These are phyloP conservation scores for Paecilomyces sp. DNA, from an alignment of 2,329 filamentous ascomycete genomes.

Conservation along the genomic window DNA sequence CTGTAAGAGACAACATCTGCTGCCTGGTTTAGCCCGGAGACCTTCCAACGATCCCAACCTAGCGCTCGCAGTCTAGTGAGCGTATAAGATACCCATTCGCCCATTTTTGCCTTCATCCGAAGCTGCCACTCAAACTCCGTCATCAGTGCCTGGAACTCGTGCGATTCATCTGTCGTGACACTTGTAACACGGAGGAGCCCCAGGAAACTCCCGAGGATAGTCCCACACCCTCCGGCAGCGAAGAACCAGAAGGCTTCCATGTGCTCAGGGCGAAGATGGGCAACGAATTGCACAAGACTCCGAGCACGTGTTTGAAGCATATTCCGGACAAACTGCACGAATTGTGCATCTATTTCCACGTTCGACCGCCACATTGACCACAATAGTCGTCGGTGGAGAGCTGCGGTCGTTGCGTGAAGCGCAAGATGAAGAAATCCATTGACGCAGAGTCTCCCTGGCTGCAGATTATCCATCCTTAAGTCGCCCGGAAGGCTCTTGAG, in stretches of 20 bases:
- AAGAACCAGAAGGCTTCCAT: conserved; percentile 8
- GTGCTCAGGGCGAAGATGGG: conserved; percentile 4
- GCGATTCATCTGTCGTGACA: conserved; percentile 2
- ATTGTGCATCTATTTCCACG: neutral
- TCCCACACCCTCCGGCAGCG: conserved; percentile 1
- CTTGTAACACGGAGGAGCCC: conserved; percentile 1
- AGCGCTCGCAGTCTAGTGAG: conserved; percentile 4
- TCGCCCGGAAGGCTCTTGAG: conserved; percentile 1
- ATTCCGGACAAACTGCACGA: conserved; percentile 2
- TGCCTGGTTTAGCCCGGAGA: neutral
- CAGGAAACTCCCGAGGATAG: neutral
- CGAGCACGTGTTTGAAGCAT: conserved; percentile 2
- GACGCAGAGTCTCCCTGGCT: conserved; percentile 2
- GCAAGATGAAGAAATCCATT: conserved; percentile 5
- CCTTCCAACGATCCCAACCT: conserved; percentile 5
- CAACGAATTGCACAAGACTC: conserved; percentile 3
- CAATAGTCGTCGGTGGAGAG: conserved; percentile 3
- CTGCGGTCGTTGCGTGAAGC: conserved; percentile 4
- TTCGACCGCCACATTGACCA: conserved; percentile 1
- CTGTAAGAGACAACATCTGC: neutral
- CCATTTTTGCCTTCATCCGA: conserved; percentile 5
- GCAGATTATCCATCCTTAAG: conserved; percentile 2
- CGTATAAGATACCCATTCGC: conserved; percentile 4
- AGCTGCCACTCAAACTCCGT: conserved; percentile 6
- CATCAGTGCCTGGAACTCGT: conserved; percentile 3